Conservation (phyloP, 2,329 filamentous ascomycete genomes). For the Arthrobotrys entomopaga region DNA sequence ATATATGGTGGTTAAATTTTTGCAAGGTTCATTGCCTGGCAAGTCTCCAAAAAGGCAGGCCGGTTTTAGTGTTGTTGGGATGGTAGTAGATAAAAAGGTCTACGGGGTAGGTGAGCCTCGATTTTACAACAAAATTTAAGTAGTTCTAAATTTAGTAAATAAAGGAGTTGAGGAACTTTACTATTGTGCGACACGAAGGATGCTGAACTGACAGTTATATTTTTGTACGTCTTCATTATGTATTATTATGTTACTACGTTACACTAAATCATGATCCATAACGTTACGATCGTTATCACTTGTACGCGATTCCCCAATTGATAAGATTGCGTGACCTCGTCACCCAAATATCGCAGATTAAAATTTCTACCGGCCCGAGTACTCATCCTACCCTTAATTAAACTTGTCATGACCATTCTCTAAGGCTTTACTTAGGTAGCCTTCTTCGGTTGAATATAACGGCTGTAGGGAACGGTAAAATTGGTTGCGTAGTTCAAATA, state of each 20-base stretch:
- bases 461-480: conserved; percentile 27
- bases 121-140: no score
- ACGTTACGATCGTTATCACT: no score
- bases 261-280: conserved; percentile 3
- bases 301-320: no score
- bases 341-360: no score
- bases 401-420: background rate
- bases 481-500: conserved; percentile 26
- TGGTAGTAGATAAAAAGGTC: no score
- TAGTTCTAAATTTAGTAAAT: conserved; percentile 1
- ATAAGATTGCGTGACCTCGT: no score
- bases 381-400: background rate
- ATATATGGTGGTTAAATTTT: background rate
- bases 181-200: background rate
- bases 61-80: no score
- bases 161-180: background rate
- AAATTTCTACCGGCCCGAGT: no score
- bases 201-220: background rate
- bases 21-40: background rate
- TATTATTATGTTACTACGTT: background rate
- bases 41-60: background rate
- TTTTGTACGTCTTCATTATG: background rate
- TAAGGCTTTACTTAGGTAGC: background rate
- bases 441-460: conserved; percentile 25
- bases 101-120: no score